Evolutionary conservation across 352 stramenopile genomes (phyloP).

Genomic region (Phytopythium montanum): DNA sequence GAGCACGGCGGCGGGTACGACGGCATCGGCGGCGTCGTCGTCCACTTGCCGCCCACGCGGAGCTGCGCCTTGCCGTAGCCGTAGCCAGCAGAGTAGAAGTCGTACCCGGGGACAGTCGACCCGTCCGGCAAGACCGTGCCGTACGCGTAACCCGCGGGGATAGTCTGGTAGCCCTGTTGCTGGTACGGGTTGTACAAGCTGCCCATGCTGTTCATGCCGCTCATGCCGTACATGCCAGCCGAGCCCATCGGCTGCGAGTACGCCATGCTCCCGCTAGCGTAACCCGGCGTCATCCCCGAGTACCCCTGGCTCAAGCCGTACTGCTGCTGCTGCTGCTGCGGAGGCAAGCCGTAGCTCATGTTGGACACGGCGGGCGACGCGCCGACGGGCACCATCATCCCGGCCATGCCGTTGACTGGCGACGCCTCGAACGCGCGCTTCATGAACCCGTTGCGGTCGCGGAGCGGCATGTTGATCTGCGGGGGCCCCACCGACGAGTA

Average conservation of each 20-base stretch:
- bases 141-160: conserved; percentile 44
- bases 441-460: conserved; percentile 51
- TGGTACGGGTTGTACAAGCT: conserved; percentile 33
- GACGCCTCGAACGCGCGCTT: conserved; percentile 38
- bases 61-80: conserved; percentile 49
- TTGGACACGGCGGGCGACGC: conserved; percentile 20
- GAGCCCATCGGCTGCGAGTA: conserved; percentile 11
- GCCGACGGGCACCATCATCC: conserved; percentile 15
- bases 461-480: conserved; percentile 62
- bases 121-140: conserved; percentile 14
- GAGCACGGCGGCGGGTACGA: conserved; percentile 75
- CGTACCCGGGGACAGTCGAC: conserved; percentile 26
- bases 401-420: conserved; percentile 24
- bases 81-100: conserved; percentile 57
- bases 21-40: conserved; percentile 59
- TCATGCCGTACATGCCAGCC: conserved; percentile 25
- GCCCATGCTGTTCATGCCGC: conserved; percentile 16
- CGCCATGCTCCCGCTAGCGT: neutral
- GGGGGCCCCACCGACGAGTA: conserved; percentile 18
- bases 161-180: conserved; percentile 33
- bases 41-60: conserved; percentile 62
- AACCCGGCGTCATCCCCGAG: conserved; percentile 12
- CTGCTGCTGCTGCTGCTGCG: conserved; percentile 4
- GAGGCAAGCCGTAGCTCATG: conserved; percentile 29
- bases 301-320: conserved; percentile 14